phyloP scores from a whole-genome alignment of 306 rosid species.

The Pyrus betulifolia region DNA sequence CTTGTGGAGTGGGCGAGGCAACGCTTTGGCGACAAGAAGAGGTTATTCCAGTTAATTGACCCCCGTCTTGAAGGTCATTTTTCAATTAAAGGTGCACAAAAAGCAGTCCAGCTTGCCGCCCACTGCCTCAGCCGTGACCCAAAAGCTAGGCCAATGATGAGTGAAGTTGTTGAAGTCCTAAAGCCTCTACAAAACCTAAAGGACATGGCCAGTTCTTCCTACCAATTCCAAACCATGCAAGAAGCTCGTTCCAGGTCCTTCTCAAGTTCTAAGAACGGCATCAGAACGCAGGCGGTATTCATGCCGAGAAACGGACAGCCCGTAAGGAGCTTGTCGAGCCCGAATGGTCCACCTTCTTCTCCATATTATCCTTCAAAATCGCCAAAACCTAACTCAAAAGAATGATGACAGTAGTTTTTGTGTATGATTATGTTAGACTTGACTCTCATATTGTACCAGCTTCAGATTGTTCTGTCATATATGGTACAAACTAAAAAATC shows the following conservation, averaged over 20 bases:
- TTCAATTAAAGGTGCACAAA: conserved; percentile 78
- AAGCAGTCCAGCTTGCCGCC: conserved; percentile 62
- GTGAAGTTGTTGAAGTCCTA: conserved; percentile 64
- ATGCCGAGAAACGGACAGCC: conserved; percentile 62
- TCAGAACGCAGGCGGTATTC: conserved; percentile 49
- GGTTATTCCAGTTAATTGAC: conserved; percentile 68
- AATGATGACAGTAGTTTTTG: background rate
- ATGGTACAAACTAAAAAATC: background rate
- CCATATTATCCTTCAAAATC: conserved; percentile 44
- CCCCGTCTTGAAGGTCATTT: conserved; percentile 95
- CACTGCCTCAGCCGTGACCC: conserved; percentile 90
- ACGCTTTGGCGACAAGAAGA: conserved; percentile 62
- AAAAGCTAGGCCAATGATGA: conserved; percentile 80
- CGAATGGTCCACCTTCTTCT: conserved; percentile 57
- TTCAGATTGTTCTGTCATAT: background rate
- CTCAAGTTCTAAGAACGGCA: conserved; percentile 48
- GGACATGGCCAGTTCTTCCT: conserved; percentile 85
- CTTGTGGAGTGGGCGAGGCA: conserved; percentile 92
- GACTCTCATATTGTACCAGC: background rate
- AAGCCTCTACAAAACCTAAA: conserved; percentile 74
- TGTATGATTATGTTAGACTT: conserved; percentile 8
- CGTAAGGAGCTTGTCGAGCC: conserved; percentile 55
- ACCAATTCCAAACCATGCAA: conserved; percentile 55
- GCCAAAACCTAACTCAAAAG: conserved; percentile 34
- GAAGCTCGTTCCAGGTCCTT: conserved; percentile 63